Conservation (phyloP, 140 eudicot species). For the Senecio squalidus region DNA sequence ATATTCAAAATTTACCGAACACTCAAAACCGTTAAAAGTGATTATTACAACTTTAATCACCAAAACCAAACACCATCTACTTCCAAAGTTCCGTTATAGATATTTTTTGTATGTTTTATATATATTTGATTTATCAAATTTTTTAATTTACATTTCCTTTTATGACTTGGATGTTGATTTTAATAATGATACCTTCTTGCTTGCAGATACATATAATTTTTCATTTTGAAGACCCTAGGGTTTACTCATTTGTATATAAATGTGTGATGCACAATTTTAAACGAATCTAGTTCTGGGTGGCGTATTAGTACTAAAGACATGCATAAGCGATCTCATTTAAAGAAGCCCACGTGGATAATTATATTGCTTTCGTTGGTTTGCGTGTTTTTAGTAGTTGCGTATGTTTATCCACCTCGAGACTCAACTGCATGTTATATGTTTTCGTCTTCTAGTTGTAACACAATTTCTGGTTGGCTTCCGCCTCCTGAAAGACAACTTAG, state of each 20-base stretch:
- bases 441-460: constrained; percentile 73
- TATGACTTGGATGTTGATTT: not conserved
- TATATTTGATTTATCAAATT: not conserved
- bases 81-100: too few species aligned
- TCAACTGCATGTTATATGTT: constrained; percentile 69
- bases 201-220: constrained; percentile 16
- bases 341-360: constrained; percentile 90
- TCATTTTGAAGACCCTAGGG: not conserved
- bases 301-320: constrained; percentile 64
- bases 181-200: constrained; percentile 1
- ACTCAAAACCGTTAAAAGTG: not conserved
- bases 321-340: constrained; percentile 63
- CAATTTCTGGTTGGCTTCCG: constrained; percentile 79
- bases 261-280: constrained; percentile 37
- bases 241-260: constrained; percentile 1
- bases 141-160: too few species aligned
- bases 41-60: not conserved
- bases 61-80: not conserved
- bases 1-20: not conserved
- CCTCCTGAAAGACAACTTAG: constrained; percentile 71
- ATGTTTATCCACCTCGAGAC: constrained; percentile 71
- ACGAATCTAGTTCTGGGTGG: constrained; percentile 48
- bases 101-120: too few species aligned
- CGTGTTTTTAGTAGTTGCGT: constrained; percentile 69
- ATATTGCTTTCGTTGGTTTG: constrained; percentile 63